Conservation (phyloP, 1,139 yeast species). For the Meyerozyma guilliermondii region DNA sequence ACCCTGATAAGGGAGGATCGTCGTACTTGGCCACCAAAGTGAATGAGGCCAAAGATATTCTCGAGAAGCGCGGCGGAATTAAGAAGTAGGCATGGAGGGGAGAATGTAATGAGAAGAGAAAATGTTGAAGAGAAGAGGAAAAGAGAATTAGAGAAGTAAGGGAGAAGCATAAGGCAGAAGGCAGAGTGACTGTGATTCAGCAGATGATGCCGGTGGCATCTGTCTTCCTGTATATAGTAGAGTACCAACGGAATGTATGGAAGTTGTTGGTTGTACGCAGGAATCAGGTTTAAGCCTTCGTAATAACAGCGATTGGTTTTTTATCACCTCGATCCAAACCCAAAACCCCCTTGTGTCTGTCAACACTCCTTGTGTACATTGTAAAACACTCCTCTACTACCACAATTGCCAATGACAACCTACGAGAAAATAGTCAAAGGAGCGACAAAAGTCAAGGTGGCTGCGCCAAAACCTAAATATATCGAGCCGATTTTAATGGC, state of each 20-base stretch:
- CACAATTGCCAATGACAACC: constrained; percentile 31
- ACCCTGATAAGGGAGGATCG: constrained; percentile 97
- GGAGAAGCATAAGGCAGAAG: too few species aligned
- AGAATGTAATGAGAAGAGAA: too few species aligned
- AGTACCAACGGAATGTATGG: neutral
- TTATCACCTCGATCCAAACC: neutral
- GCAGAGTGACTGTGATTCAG: too few species aligned
- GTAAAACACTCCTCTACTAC: neutral
- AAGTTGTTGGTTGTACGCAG: constrained; percentile 1
- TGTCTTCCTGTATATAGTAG: neutral
- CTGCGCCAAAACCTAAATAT: constrained; percentile 97
- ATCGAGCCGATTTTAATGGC: constrained; percentile 88
- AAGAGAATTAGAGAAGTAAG: neutral
- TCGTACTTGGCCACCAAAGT: constrained; percentile 94
- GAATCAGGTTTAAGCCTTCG: neutral
- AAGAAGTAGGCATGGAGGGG: constrained; percentile 19
- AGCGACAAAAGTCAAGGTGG: constrained; percentile 59
- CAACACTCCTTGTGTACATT: neutral
- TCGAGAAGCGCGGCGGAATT: constrained; percentile 76
- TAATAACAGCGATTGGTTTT: neutral
- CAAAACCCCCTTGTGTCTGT: neutral
- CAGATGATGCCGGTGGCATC: neutral
- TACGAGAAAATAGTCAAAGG: constrained; percentile 45
- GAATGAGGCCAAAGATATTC: constrained; percentile 92
- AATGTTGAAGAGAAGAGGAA: neutral